A percentile compares a stretch with the other conserved stretches of the same genome.
These are phyloP conservation scores for Herpotrichia juniperi DNA, from an alignment of 2,329 filamentous ascomycete species.

Conservation along the genomic window DNA sequence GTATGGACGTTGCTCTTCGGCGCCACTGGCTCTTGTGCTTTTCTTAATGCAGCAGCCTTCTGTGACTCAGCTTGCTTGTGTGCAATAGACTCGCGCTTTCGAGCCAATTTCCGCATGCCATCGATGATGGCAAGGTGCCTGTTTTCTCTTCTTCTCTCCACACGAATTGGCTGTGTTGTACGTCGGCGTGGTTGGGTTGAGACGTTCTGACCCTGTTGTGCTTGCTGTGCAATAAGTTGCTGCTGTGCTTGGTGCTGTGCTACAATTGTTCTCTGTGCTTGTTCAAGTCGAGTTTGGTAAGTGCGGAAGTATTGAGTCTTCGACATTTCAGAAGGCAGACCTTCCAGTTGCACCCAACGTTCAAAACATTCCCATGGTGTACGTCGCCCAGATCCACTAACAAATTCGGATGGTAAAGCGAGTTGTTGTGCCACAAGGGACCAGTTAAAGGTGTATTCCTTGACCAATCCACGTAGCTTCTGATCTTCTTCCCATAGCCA, in stretches of 20 bases:
- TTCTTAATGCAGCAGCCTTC: constrained; percentile 77
- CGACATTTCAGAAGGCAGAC: constrained; percentile 88
- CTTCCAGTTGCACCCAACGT: constrained; percentile 91
- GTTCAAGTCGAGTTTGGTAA: constrained; percentile 67
- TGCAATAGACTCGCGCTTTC: constrained; percentile 84
- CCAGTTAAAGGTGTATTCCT: constrained; percentile 98
- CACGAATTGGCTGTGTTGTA: constrained; percentile 77
- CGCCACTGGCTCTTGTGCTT: constrained; percentile 73
- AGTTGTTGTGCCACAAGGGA: constrained; percentile 87
- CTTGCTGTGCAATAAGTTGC: constrained; percentile 61
- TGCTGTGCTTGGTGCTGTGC: constrained; percentile 62
- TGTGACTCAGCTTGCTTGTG: constrained; percentile 84
- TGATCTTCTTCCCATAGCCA: constrained; percentile 93
- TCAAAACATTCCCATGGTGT: constrained; percentile 99
- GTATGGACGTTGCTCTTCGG: constrained; percentile 69
- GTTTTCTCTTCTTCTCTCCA: constrained; percentile 85
- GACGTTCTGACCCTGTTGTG: constrained; percentile 58
- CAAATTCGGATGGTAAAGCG: constrained; percentile 73
- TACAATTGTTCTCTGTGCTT: constrained; percentile 64
- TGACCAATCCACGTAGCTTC: constrained; percentile 81
- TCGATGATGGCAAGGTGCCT: constrained; percentile 89
- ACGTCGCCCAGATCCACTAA: constrained; percentile 85
- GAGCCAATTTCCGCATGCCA: constrained; percentile 92
- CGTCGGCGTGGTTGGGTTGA: constrained; percentile 64
- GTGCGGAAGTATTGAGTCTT: constrained; percentile 95